phyloP scores from a whole-genome alignment of 306 rosid species.

The Mimosa bimucronata region DNA sequence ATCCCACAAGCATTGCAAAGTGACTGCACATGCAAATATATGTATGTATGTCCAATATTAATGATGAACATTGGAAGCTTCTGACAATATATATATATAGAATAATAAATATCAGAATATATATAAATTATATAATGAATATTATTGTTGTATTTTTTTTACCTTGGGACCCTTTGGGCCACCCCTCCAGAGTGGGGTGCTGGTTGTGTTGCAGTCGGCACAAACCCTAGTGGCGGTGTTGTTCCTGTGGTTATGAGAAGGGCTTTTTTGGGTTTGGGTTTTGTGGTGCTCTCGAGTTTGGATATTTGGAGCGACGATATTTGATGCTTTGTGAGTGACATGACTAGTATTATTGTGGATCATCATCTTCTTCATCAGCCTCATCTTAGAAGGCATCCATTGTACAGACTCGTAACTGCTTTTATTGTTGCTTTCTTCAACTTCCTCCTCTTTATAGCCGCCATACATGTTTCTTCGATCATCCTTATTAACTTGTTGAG shows the following conservation, averaged over 20 bases:
- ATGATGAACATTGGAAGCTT: neutral
- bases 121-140: no score
- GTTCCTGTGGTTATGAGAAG: conserved; percentile 29
- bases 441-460: conserved; percentile 13
- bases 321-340: conserved; percentile 23
- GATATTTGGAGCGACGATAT: conserved; percentile 15
- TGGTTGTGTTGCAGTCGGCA: conserved; percentile 72
- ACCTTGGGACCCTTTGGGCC: conserved; percentile 99
- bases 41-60: neutral
- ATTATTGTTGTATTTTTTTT: neutral
- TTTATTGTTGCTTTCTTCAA: conserved; percentile 7
- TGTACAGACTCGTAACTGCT: conserved; percentile 47
- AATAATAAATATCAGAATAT: neutral
- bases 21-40: conserved; percentile 57
- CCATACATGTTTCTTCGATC: conserved; percentile 25
- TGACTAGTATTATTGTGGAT: conserved; percentile 20
- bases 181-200: conserved; percentile 94
- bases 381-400: conserved; percentile 81
- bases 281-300: conserved; percentile 34
- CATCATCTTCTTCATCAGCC: conserved; percentile 70
- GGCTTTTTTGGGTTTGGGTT: conserved; percentile 44
- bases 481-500: conserved; percentile 35
- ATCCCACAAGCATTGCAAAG: conserved; percentile 98
- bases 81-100: neutral
- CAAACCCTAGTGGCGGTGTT: conserved; percentile 69